phyloP scores from a whole-genome alignment of 2,329 filamentous ascomycete genomes.

The Alternaria postmessia region DNA sequence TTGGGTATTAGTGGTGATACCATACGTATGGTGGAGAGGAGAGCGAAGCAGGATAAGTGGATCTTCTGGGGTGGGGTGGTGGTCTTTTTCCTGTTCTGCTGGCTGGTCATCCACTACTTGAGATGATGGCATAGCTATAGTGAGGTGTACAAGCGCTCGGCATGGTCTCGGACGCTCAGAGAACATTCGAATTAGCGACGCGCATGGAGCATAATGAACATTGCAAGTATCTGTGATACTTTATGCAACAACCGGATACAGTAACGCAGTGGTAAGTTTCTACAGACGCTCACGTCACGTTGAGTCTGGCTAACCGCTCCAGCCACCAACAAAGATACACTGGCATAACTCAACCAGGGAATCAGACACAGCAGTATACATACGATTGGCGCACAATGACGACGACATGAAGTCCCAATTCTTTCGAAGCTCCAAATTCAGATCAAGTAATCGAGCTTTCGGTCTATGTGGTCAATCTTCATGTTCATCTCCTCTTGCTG shows the following conservation, averaged over 20 bases:
- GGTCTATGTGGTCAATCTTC: conserved; percentile 7
- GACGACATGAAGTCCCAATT: not conserved
- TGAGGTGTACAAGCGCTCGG: not conserved
- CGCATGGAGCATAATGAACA: not conserved
- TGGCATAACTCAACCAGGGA: not conserved
- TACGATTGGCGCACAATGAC: not conserved
- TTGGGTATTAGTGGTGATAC: conserved; percentile 93
- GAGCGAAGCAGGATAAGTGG: conserved; percentile 96
- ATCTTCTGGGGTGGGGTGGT: conserved; percentile 90
- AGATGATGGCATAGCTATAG: conserved; percentile 48
- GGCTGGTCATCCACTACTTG: conserved; percentile 86
- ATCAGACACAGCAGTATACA: not conserved
- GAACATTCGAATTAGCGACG: not conserved
- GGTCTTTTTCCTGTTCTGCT: conserved; percentile 90
- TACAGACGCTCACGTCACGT: not conserved
- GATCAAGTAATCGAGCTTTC: conserved; percentile 1
- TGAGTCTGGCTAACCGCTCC: not conserved
- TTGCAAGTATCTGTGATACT: not conserved
- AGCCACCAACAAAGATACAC: not conserved
- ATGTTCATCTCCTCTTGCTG: conserved; percentile 9
- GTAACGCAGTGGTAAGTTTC: not conserved
- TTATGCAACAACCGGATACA: not conserved
- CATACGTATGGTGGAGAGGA: conserved; percentile 92
- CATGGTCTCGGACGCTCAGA: not conserved
- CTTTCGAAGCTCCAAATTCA: not conserved